Evolutionary conservation across 2,329 filamentous ascomycete species (phyloP).

Genomic region (Atkinsonella texensis): DNA sequence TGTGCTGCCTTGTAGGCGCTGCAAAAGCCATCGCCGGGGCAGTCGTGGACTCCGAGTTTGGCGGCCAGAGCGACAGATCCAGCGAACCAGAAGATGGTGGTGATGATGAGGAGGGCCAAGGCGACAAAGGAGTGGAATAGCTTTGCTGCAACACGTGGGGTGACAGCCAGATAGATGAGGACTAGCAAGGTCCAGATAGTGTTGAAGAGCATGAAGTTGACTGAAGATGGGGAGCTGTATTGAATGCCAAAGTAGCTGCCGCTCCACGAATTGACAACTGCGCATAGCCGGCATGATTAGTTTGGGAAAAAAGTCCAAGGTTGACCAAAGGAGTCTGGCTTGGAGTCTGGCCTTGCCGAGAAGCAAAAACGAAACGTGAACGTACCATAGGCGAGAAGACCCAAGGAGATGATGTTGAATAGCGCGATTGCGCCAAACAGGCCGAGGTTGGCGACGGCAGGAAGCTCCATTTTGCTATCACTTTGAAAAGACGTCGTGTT

Average conservation of each 20-base stretch:
- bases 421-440: constrained; percentile 7
- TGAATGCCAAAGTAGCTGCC: background rate
- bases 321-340: background rate
- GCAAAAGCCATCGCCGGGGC: constrained; percentile 44
- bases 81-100: constrained; percentile 82
- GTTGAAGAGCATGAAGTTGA: constrained; percentile 73
- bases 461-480: constrained; percentile 5
- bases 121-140: constrained; percentile 54
- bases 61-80: constrained; percentile 70
- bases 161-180: constrained; percentile 56
- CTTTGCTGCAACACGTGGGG: constrained; percentile 49
- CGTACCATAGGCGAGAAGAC: constrained; percentile 7
- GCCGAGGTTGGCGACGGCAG: constrained; percentile 2
- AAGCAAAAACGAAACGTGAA: background rate
- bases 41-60: constrained; percentile 41
- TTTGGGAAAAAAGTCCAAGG: background rate
- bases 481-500: background rate
- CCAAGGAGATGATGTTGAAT: constrained; percentile 5
- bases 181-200: constrained; percentile 64
- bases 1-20: constrained; percentile 35
- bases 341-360: background rate
- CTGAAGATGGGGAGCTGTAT: constrained; percentile 34
- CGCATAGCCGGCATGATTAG: background rate
- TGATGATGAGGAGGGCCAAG: constrained; percentile 56
- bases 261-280: constrained; percentile 8